Evolutionary conservation across 2,329 filamentous ascomycete species (phyloP).

Genomic region (Diaporthe citri): DNA sequence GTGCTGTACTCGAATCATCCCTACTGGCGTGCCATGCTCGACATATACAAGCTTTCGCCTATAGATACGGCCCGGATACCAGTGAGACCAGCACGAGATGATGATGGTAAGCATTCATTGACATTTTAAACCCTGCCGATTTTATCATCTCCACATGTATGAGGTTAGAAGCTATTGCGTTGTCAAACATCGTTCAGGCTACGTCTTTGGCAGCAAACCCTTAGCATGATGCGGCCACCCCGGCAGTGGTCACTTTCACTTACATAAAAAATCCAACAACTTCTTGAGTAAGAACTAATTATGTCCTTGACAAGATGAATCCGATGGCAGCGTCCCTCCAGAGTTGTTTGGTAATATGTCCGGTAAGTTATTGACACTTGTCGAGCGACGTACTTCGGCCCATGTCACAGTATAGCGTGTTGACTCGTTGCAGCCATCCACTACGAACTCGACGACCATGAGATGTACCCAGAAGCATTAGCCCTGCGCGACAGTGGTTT

Average conservation of each 20-base stretch:
- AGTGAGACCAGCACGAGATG: neutral
- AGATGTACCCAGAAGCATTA: conserved; percentile 17
- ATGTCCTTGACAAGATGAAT: neutral
- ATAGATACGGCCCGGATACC: neutral
- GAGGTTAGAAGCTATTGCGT: too few species aligned
- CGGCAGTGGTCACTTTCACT: neutral
- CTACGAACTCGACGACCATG: neutral
- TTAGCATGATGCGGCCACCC: neutral
- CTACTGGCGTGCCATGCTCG: conserved; percentile 1
- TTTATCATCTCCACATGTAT: too few species aligned
- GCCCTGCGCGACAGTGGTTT: conserved; percentile 7
- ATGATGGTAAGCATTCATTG: neutral
- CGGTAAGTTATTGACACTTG: neutral
- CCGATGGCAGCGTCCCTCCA: neutral
- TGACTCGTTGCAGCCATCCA: conserved; percentile 2
- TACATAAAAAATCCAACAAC: neutral
- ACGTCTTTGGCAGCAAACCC: neutral
- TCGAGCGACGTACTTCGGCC: neutral
- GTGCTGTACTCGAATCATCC: conserved; percentile 19
- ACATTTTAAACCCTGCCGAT: too few species aligned
- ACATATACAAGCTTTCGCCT: conserved; percentile 7
- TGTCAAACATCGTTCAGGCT: too few species aligned
- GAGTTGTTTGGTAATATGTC: neutral
- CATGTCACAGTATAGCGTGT: neutral
- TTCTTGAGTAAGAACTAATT: neutral